Evolutionary conservation across 2,329 filamentous ascomycete genomes (phyloP), one percentile per base, ranked within the genome.

Genomic region (Penicillium crustosum): DNA sequence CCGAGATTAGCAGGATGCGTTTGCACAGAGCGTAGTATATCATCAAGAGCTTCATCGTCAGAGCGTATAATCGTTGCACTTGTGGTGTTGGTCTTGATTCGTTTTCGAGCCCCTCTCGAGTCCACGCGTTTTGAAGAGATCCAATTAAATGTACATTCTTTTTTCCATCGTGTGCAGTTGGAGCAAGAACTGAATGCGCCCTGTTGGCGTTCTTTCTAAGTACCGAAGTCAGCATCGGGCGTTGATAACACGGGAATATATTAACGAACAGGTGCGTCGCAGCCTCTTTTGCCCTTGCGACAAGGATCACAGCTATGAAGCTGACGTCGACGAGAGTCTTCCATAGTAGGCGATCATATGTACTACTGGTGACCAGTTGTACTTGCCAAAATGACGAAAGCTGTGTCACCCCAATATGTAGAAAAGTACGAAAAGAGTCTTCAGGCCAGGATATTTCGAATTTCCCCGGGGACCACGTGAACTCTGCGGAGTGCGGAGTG

Each of bases 261-360:
- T 19, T 55, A 13, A 53, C 62, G 17, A 49, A 66, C 63, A 38
- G 63, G 58, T 6, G 75, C 77, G 61, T 80, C 77, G 63, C 78
- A 80, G 6, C 74, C 77, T 54, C 77, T 67, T 61, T 79, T 79
- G 23, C 78, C 77, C 59, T 75, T 77, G 23, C 78, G 72, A 61
- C 78, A 80, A 55, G 77, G 77, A 57, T 80, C 78, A 60, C 78
- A 80, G 58, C 77, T 79, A 49, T 77, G 72, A 31, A 60, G 59
- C 29, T 65, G 63, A 31, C 61, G 55, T 51, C 63, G 57, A 12
- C 59, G 63, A 19, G 59, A 39, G 19, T 41, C 33, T 43, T 62
- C 60, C 61, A 64, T 62, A 31, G 15, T 17, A n/a, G 36, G 17
- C 15, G 39, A 44, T 49, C 17, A 8, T 29, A 25, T 9, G 5